Conservation (phyloP, 1,139 yeast species). For the Debaryomyces subglobosus region DNA sequence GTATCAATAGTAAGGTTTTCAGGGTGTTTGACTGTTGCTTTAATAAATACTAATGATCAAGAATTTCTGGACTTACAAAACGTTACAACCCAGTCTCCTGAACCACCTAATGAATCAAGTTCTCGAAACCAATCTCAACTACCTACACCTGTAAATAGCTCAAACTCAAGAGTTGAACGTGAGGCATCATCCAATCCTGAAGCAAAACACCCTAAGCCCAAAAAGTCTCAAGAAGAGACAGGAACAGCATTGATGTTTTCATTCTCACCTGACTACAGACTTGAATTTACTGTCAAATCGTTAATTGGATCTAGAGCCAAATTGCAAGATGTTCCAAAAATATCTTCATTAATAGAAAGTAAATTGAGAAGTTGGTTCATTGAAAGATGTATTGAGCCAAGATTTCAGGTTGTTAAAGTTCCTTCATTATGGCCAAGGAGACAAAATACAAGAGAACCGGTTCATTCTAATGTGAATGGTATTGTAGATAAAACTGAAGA, state of each 20-base stretch:
- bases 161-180: neutral
- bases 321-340: constrained; percentile 90
- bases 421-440: constrained; percentile 93
- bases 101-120: neutral
- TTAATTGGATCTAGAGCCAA: constrained; percentile 91
- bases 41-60: constrained; percentile 55
- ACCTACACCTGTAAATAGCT: constrained; percentile 7
- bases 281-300: constrained; percentile 85
- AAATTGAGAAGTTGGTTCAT: constrained; percentile 87
- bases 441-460: constrained; percentile 61
- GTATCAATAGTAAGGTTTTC: constrained; percentile 91
- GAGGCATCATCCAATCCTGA: neutral
- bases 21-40: constrained; percentile 86
- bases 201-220: constrained; percentile 2
- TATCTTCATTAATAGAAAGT: constrained; percentile 80
- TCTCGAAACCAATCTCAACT: neutral
- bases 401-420: constrained; percentile 78
- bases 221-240: constrained; percentile 19
- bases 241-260: constrained; percentile 84
- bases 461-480: constrained; percentile 20
- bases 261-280: constrained; percentile 84
- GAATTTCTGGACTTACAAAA: constrained; percentile 25
- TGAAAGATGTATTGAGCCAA: constrained; percentile 91
- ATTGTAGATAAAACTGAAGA: constrained; percentile 17
- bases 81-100: neutral